Base-by-base conservation (phyloP, 371 early-diverging fungal species). In the Rhizopus microsporus region DNA sequence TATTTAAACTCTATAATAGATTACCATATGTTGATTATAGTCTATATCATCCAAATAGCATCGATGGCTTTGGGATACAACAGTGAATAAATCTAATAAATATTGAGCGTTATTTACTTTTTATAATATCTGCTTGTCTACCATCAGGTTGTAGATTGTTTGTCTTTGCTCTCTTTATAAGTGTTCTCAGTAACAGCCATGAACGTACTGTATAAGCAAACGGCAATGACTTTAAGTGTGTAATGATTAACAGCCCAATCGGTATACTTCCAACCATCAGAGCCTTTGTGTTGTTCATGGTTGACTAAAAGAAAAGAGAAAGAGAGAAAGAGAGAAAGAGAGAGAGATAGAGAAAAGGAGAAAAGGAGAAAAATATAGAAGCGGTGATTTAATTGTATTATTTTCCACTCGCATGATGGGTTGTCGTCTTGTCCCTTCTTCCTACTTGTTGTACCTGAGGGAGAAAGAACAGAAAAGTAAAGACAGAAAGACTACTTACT, bases 1-100 rank as follows among this genome's bases (percentile, higher is more conserved):
- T 23, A 23, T 23, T 23, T 23, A 23, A 23, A 23, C 23, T 23
- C 23, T 23, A 34, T 16, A 37, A 23, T 13, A 42, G 32, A 40
- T 65, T 68, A 74, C 74, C 77, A 77, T 77, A 52, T 77, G 77
- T 44, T 69, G 71, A 34, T 77, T 77, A 32, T 77, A 77, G 47
- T 77, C 77, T 38, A 77, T 73, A 62, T 77, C 77, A 57, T 77
- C 77, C 37, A 63, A 62, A 37, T 67, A 57, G 31, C 77, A 77
- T 7, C 74, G 60, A 50, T 73, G 71, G 1, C 71, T 57, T 52
- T 71, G 65, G 3, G 55, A 54, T 15, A 73, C 61, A 13, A 63
- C 58, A 10, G 60, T 46, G 47, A 77, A 76, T 5, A 76, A 43
- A 7, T 59, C 77, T 23, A 23, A 23, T 23, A 23, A 23, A 2